Evolutionary conservation across 2,329 filamentous ascomycete species (phyloP), one percentile per base, ranked within the genome.

Genomic region (Endocalyx cinctus): DNA sequence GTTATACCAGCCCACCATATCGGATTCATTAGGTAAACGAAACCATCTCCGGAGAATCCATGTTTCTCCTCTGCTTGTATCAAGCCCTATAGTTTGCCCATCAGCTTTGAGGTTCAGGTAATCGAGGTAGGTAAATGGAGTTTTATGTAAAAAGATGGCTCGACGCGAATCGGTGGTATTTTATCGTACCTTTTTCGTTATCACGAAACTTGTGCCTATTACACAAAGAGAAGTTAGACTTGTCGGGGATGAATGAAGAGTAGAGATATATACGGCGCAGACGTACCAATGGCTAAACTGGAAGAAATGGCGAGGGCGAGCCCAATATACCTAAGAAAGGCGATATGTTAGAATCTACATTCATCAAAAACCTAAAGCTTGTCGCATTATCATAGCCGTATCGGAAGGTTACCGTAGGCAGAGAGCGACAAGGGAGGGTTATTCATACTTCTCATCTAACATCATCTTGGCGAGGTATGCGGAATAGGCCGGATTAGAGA

Each of bases 41-140:
- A 98, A 37, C 92, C 92, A 52, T 97, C 92, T 50, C 94, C 92
- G 59, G 96, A 88, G 57, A 97, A 98, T 29, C 92, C 94, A 66
- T 96, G 89, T 51, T 80, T 77, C 63, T 94, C 83, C 56, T 86
- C 87, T 44, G 88, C 87, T 62, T 95, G 85, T 61, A 89, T 87
- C 49, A 98, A 74, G 46, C 90, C 90, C 84, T 90, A 50, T 19
- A 34, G 35, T 43, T 46, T 40, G 51, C 48, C 27, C 18, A 25
- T 17, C 7, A 17, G 12, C 5, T 18, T 15, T 22, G 20, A 23
- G 8, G 8, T 8, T 23, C 20, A 23, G n/a, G 20, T 23, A 8
- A n/a, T 33, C 14, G 17, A 4, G 6, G 29, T 15, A 17, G 30
- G 30, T 23, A 8, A 8, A 23, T 23, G 8, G 20, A n/a, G n/a